Base-by-base conservation (phyloP, 805 yeast genomes). In the Candida coquimbonensis region DNA sequence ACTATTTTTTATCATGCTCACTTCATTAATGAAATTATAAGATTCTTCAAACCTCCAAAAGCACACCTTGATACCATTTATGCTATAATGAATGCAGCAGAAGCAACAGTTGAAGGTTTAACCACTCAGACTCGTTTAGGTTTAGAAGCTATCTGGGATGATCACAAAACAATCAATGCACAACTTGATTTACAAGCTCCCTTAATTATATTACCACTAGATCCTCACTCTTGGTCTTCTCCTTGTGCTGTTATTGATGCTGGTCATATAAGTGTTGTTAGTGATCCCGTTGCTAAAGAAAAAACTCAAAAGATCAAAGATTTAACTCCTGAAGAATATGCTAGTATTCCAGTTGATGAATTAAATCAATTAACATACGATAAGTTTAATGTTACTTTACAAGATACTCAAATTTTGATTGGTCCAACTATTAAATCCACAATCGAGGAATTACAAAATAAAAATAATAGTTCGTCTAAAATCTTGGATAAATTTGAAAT, bases 151-250 rank as follows among this genome's bases (percentile, higher is more conserved):
- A 93, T 96, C 0, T 72, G 95, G 54, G 96, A 89, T 50, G 96
- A 91, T 56, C 99, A 93, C 65, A 90, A 89, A 60, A 91, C 98
- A 0, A 65, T 89, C 47, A 83, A 89, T 57, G 77, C 89, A 25
- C 80, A 86, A 56, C 74, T 93, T 50, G 98, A 95, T 64, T 70
- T 95, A 38, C 96, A 90, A 59, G 96, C 98, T 0, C 99, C 99
- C 0, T 69, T 93, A 53, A 80, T 95, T 21, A 83, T 91, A 9
- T 55, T 93, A 16, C 99, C 99, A 0, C 69, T 88, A 31, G 87
- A 88, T 57, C 85, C 95, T 0, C 73, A 78, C 12, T 78, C 77
- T 51, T 81, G 87, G 80, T 73, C 82, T 36, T 81, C 97, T 0
- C 95, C 97, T 0, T 95, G 96, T 52, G 87, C 90, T 4, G 78